These are phyloP conservation scores for Apostasia shenzhenica DNA, from an alignment of 106 monocot genomes.

Conservation along the genomic window DNA sequence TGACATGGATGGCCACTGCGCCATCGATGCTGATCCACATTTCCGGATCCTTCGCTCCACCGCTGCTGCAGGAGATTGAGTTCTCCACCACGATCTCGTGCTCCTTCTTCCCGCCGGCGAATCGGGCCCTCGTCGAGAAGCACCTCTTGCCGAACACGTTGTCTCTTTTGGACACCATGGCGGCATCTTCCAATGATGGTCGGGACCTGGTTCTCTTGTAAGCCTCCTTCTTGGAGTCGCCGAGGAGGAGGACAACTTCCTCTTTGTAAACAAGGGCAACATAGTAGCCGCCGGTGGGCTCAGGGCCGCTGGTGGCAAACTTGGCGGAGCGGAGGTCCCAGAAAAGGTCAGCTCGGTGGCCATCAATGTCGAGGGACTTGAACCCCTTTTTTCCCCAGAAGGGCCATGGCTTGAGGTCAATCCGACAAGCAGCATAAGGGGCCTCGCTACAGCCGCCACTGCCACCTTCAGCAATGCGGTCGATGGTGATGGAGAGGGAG, in stretches of 20 bases:
- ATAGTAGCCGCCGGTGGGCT: conserved; percentile 67
- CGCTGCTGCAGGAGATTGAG: conserved; percentile 14
- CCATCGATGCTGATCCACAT: conserved; percentile 92
- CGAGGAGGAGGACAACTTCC: conserved; percentile 67
- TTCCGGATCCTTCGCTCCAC: conserved; percentile 43
- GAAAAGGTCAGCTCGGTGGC: conserved; percentile 43
- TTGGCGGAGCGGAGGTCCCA: conserved; percentile 91
- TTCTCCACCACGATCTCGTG: conserved; percentile 80
- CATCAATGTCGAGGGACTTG: conserved; percentile 48
- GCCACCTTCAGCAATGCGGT: conserved; percentile 5
- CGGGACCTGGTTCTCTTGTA: conserved; percentile 72
- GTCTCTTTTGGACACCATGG: conserved; percentile 50
- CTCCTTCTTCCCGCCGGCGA: conserved; percentile 49
- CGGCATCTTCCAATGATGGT: conserved; percentile 59
- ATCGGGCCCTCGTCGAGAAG: conserved; percentile 49
- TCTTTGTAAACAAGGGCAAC: conserved; percentile 63
- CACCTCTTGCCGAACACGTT: conserved; percentile 55
- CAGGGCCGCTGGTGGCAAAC: conserved; percentile 53
- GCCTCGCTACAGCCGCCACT: not conserved
- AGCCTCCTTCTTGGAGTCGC: conserved; percentile 81
- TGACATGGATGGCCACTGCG: conserved; percentile 45
- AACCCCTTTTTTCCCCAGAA: conserved; percentile 88
- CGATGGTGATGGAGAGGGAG: conserved; percentile 56
- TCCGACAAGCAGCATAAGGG: conserved; percentile 29
- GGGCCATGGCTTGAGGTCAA: conserved; percentile 94